Percentiles rank a stretch among this genome's conserved stretches.
Conservation (phyloP, 148 eudicot species). For the Heliosperma pusillum region DNA sequence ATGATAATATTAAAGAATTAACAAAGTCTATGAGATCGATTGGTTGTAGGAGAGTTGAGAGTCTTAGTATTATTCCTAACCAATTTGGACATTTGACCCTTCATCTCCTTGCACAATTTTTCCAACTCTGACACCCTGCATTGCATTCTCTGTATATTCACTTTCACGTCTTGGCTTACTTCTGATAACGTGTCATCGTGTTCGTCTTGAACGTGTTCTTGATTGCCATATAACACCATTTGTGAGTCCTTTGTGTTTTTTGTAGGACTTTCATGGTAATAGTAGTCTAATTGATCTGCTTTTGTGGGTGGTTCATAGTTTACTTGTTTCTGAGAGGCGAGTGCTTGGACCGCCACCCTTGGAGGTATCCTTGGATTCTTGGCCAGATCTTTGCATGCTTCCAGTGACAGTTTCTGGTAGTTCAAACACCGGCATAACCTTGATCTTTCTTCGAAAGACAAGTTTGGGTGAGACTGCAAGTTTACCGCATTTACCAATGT, state of each 20-base stretch:
- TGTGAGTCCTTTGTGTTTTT: conserved; percentile 22
- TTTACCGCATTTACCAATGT: not conserved
- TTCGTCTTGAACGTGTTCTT: not conserved
- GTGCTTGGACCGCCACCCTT: conserved; percentile 75
- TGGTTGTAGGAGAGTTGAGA: conserved; percentile 19
- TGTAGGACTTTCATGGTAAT: conserved; percentile 13
- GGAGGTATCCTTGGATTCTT: conserved; percentile 86
- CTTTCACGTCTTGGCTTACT: conserved; percentile 42
- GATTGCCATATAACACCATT: conserved; percentile 30
- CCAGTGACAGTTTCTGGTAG: conserved; percentile 67
- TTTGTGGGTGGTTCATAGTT: conserved; percentile 30
- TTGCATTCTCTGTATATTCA: conserved; percentile 69
- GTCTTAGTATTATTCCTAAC: conserved; percentile 28
- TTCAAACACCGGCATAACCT: conserved; percentile 73
- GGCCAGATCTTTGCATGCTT: conserved; percentile 83
- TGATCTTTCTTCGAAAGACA: conserved; percentile 65
- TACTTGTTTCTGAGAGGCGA: conserved; percentile 48
- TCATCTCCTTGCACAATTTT: conserved; percentile 74
- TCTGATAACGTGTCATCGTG: conserved; percentile 10
- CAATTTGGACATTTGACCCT: conserved; percentile 74
- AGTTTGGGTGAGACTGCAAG: conserved; percentile 67
- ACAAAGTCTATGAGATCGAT: conserved; percentile 61
- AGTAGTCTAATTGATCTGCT: conserved; percentile 20
- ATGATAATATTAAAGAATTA: conserved; percentile 18
- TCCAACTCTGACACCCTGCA: conserved; percentile 78